phyloP scores from a whole-genome alignment of 164 flowering plant genomes.

The Vitis riparia region DNA sequence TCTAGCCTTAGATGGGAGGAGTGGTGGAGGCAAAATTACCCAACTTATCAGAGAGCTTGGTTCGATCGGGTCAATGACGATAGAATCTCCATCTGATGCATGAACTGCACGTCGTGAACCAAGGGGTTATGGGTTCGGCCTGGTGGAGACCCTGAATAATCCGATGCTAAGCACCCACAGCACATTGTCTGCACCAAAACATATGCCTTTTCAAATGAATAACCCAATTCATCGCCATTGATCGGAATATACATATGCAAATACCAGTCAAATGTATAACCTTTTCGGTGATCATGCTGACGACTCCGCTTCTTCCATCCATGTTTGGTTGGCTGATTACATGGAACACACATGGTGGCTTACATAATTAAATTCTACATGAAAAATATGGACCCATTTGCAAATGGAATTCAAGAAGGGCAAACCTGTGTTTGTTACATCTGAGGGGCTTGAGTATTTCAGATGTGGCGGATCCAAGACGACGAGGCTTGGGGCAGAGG shows the following conservation, averaged over 20 bases:
- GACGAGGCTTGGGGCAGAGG: slow-evolving; percentile 63
- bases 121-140: slow-evolving; percentile 54
- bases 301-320: slow-evolving; percentile 37
- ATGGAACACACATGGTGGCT: not conserved
- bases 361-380: too few relatives aligned
- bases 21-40: slow-evolving; percentile 27
- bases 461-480: slow-evolving; percentile 35
- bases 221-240: too few relatives aligned
- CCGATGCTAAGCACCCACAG: slow-evolving; percentile 32
- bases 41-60: slow-evolving; percentile 35
- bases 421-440: slow-evolving; percentile 45
- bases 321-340: slow-evolving; percentile 34
- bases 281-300: slow-evolving; percentile 43
- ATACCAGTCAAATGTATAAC: slow-evolving; percentile 5
- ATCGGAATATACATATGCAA: too few relatives aligned
- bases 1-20: slow-evolving; percentile 6
- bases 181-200: slow-evolving; percentile 26
- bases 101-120: slow-evolving; percentile 49
- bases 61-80: slow-evolving; percentile 34
- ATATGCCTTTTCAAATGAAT: too few relatives aligned
- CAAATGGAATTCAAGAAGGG: not conserved
- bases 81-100: slow-evolving; percentile 48
- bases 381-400: not conserved
- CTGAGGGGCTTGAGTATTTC: slow-evolving; percentile 44
- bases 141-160: slow-evolving; percentile 62